Base-by-base conservation (phyloP, 805 yeast species). In the Myxozyma nipponensis region DNA sequence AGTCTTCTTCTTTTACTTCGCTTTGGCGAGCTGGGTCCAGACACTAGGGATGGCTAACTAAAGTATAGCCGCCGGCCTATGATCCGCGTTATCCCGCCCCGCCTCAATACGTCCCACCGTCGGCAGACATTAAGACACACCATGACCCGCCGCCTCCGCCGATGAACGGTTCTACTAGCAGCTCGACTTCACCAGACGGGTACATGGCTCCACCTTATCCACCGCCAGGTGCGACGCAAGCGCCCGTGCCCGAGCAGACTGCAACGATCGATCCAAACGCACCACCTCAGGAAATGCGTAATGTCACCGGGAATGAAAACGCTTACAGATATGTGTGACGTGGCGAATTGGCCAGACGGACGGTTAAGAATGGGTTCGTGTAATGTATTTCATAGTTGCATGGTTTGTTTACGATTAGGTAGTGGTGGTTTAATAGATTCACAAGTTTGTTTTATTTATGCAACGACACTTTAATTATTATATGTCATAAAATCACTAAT, bases 11-110 rank as follows among this genome's bases (percentile, higher is more conserved):
- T 4, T 3, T 26, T 30, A 10, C 10, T n/a, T n/a, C n/a, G n/a
- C n/a, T n/a, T n/a, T n/a, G n/a, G n/a, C n/a, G n/a, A n/a, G n/a
- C n/a, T n/a, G n/a, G n/a, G n/a, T n/a, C n/a, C n/a, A n/a, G n/a
- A n/a, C n/a, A n/a, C n/a, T n/a, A n/a, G n/a, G n/a, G n/a, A n/a
- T 10, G 4, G 19, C 38, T n/a, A 21, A 7, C 15, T 19, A n/a
- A n/a, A n/a, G 48, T 25, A 36, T 43, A 49, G 53, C 57, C 57
- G 2, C 57, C 57, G 1, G 57, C 57, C n/a, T 53, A 53, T 24
- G 57, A 53, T 24, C 55, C 57, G 1, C 45, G 54, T 3, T 49
- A 49, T 30, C 55, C 57, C 4, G 45, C 52, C 13, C 57, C 57
- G 1, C 57, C 57, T n/a, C 51, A 37, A 18, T 52, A 52, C 23